These are phyloP conservation scores for Dissophora globulifera DNA, from an alignment of 192 early-diverging fungal species.

Conservation along the genomic window DNA sequence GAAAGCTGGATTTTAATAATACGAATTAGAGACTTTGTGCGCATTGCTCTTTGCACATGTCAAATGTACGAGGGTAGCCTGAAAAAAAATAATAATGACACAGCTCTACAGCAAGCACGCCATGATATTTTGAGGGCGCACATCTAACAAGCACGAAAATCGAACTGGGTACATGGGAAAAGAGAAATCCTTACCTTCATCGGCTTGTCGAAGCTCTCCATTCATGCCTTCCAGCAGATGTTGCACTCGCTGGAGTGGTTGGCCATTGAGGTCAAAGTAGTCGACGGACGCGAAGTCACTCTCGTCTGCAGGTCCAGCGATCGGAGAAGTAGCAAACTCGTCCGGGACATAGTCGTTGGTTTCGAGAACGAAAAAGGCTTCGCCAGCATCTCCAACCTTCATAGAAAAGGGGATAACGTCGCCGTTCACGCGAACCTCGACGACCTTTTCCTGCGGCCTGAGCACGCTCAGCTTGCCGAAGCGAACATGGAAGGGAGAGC, in stretches of 20 bases:
- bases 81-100: no score
- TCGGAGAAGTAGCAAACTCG: slow-evolving; percentile 94
- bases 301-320: slow-evolving; percentile 66
- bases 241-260: slow-evolving; percentile 1
- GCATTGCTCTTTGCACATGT: slow-evolving; percentile 40
- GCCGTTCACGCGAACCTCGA: slow-evolving; percentile 89
- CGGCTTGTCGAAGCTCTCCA: slow-evolving; percentile 20
- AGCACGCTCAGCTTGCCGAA: slow-evolving; percentile 96
- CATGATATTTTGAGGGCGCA: no score
- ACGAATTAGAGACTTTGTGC: no score
- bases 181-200: slow-evolving; percentile 40
- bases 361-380: slow-evolving; percentile 98
- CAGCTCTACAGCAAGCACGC: no score
- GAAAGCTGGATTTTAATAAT: slow-evolving; percentile 43
- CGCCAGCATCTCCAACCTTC: slow-evolving; percentile 98
- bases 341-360: slow-evolving; percentile 89
- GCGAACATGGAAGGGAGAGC: slow-evolving; percentile 98
- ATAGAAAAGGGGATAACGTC: slow-evolving; percentile 80
- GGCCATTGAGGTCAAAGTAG: slow-evolving; percentile 47
- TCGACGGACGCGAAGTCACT: slow-evolving; percentile 35
- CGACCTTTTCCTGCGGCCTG: slow-evolving; percentile 91
- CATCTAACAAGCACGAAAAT: no score
- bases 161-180: no score
- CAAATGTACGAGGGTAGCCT: slow-evolving; percentile 3
- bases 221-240: background rate